Conservation (phyloP, 176 grass and related monocot species). For the Aechmea fasciata region DNA sequence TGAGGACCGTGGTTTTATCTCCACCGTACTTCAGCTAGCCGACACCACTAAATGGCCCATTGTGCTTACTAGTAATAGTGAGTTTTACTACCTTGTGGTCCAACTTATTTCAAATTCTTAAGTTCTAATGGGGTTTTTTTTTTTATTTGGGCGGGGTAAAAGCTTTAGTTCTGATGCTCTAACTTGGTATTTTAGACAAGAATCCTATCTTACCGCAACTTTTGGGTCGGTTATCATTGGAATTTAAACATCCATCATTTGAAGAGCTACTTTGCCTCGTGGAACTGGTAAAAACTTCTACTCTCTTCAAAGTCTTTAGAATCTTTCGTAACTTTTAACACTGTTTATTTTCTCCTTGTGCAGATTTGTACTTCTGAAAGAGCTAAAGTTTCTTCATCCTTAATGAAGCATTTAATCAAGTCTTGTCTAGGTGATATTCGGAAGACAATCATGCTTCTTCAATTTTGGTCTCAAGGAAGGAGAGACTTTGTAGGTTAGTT, state of each 20-base stretch:
- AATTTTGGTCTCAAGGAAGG: conserved; percentile 91
- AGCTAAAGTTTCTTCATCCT: conserved; percentile 34
- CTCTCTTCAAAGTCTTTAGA: not conserved
- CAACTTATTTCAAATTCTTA: conserved; percentile 2
- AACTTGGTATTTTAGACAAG: conserved; percentile 41
- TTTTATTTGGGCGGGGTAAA: conserved; percentile 13
- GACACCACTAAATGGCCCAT: conserved; percentile 85
- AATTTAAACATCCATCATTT: conserved; percentile 66
- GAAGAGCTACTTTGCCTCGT: conserved; percentile 71
- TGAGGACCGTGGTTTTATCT: conserved; percentile 85
- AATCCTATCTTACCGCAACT: conserved; percentile 65
- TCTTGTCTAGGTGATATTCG: conserved; percentile 80
- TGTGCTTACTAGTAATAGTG: conserved; percentile 95
- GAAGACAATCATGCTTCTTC: conserved; percentile 59
- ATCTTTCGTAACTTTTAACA: not conserved
- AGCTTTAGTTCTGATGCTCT: conserved; percentile 19
- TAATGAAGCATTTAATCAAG: conserved; percentile 48
- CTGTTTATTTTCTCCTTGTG: conserved; percentile 21
- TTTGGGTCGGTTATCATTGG: conserved; percentile 57
- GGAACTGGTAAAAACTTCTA: conserved; percentile 44
- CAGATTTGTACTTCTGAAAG: conserved; percentile 83
- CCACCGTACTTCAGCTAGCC: conserved; percentile 67
- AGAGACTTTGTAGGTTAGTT: conserved; percentile 34
- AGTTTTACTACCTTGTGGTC: conserved; percentile 16
- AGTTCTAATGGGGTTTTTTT: not conserved